Conservation (phyloP, 2,329 filamentous ascomycete species). For the Zasmidium cellare region DNA sequence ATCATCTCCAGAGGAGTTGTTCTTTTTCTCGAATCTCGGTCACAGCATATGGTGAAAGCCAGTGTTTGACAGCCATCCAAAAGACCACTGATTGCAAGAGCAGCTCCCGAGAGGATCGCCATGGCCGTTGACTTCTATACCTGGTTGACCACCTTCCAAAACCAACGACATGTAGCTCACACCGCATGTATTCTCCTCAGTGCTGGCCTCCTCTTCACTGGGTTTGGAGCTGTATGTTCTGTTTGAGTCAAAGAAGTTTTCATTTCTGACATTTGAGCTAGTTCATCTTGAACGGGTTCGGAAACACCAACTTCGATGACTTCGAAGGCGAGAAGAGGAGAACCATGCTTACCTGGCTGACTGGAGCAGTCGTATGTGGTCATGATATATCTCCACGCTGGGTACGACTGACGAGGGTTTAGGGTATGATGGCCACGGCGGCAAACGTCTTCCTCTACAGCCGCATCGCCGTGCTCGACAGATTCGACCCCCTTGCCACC, state of each 20-base stretch:
- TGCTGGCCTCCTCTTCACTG: neutral
- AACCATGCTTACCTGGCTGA: neutral
- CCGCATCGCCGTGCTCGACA: neutral
- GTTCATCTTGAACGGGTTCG: neutral
- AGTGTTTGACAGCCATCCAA: too few species aligned
- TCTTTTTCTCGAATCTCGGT: too few species aligned
- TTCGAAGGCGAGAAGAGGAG: neutral
- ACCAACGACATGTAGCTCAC: constrained; percentile 3
- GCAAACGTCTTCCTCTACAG: neutral
- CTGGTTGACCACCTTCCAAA: neutral
- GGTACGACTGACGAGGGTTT: neutral
- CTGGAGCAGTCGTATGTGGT: neutral
- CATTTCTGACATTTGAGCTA: neutral
- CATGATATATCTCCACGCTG: neutral
- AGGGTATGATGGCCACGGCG: neutral
- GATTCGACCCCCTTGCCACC: neutral
- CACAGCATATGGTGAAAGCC: too few species aligned
- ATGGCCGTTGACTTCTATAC: neutral
- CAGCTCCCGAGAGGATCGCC: neutral
- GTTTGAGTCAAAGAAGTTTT: neutral
- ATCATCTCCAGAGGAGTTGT: neutral
- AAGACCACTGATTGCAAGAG: too few species aligned
- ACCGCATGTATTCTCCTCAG: neutral
- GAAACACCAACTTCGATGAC: neutral
- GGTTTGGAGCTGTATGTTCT: neutral